Evolutionary conservation across 2,329 filamentous ascomycete species (phyloP), one percentile per base, ranked within the genome.

Genomic region (Parastagonospora nodorum): DNA sequence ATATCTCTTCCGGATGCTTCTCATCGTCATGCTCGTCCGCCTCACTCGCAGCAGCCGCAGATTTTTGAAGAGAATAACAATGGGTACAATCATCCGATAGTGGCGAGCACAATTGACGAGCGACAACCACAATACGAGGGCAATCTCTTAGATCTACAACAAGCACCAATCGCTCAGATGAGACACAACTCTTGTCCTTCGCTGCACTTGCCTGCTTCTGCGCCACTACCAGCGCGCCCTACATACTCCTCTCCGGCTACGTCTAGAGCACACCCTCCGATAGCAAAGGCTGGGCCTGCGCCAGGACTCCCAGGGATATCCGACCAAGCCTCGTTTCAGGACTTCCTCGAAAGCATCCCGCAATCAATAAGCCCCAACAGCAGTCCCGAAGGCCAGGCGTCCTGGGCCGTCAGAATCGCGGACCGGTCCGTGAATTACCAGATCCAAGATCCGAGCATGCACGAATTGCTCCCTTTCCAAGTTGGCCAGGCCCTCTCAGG

Each of bases 121-220:
- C 40, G 36, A 10, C 31, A 11, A 19, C 45, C 46, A 35, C 19
- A 32, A 14, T 30, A 54, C 19, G 16, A 38, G 40, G 24, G 28
- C 12, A 29, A 37, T 11, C 40, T 48, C 32, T 16, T 45, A 11
- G 48, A 42, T 30, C 36, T 51, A 6, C 24, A 48, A n/a, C 44
- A 38, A n/a, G 39, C 32, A 4, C 38, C 41, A 36, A 35, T 37
- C 31, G 39, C 44, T 37, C 53, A 54, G 32, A 44, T 48, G 27
- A 48, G 53, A 48, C 55, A 61, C 27, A 58, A 55, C 16, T 62
- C 61, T 8, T 67, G 61, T 53, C 65, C 64, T 7, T 57, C 50
- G 31, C 51, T 57, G 16, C 53, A 60, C 31, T 50, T 57, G 9
- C 10, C 42, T 19, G 28, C 33, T 1, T 33, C 38, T 7, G 43